phyloP scores from a whole-genome alignment of 495 filamentous ascomycete species.

The Penicillium paradoxum region DNA sequence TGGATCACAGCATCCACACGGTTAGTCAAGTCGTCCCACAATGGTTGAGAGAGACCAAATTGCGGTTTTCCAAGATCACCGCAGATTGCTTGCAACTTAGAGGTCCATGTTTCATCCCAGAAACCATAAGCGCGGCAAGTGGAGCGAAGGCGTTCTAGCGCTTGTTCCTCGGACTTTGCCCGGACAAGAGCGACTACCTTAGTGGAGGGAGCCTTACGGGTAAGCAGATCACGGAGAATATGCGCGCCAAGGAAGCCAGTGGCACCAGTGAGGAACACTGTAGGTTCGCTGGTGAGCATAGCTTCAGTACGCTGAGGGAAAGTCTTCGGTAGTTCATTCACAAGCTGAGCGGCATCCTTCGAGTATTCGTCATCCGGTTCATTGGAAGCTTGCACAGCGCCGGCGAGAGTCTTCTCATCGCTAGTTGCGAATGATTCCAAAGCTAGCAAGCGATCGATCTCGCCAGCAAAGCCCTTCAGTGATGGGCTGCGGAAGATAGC shows the following conservation, averaged over 20 bases:
- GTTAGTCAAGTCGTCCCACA: constrained; percentile 59
- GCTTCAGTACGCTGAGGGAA: constrained; percentile 26
- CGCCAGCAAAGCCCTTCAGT: constrained; percentile 63
- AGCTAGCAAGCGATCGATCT: constrained; percentile 63
- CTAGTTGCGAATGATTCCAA: constrained; percentile 31
- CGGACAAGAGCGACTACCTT: constrained; percentile 79
- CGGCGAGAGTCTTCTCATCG: constrained; percentile 25
- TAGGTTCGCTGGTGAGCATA: constrained; percentile 38
- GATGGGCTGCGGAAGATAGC: constrained; percentile 73
- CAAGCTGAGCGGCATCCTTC: constrained; percentile 58
- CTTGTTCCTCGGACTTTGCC: constrained; percentile 50
- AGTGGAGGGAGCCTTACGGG: constrained; percentile 48
- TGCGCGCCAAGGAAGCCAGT: constrained; percentile 90
- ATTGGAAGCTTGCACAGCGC: constrained; percentile 19
- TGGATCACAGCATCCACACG: constrained; percentile 79
- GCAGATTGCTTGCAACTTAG: constrained; percentile 57
- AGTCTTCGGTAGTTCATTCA: constrained; percentile 41
- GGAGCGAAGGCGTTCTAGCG: constrained; percentile 44
- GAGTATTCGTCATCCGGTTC: constrained; percentile 58
- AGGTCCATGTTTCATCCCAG: constrained; percentile 68
- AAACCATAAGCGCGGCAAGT: constrained; percentile 62
- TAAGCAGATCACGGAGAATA: constrained; percentile 69
- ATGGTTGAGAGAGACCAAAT: constrained; percentile 60
- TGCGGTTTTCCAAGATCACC: constrained; percentile 69
- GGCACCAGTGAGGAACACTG: constrained; percentile 80